phyloP scores from a whole-genome alignment of 2,329 filamentous ascomycete species.

The Alternaria ventricosa region DNA sequence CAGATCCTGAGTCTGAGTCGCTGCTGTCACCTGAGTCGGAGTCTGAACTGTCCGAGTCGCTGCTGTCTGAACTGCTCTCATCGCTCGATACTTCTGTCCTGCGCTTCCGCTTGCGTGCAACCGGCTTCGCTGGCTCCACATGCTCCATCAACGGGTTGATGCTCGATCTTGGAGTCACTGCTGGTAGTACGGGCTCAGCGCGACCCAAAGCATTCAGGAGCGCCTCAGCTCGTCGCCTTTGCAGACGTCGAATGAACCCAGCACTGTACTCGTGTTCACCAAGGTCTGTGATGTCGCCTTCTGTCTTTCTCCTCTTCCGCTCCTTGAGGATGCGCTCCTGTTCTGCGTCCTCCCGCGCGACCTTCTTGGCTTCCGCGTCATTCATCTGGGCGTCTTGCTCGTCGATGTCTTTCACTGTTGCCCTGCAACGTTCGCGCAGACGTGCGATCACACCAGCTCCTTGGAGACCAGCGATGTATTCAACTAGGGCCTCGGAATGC shows the following conservation, averaged over 20 bases:
- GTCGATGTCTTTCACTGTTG: conserved; percentile 63
- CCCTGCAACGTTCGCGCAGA: conserved; percentile 69
- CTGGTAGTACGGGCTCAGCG: conserved; percentile 29
- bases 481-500: conserved; percentile 72
- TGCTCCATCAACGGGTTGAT: conserved; percentile 24
- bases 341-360: conserved; percentile 47
- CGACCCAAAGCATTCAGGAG: conserved; percentile 40
- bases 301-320: conserved; percentile 37
- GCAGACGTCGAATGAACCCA: conserved; percentile 43
- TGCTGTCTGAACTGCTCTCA: conserved; percentile 44
- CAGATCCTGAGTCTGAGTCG: conserved; percentile 4
- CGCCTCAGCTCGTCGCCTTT: conserved; percentile 40
- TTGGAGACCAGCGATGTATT: conserved; percentile 81
- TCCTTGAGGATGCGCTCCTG: conserved; percentile 42
- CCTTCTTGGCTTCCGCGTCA: conserved; percentile 41
- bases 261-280: conserved; percentile 33
- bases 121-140: conserved; percentile 19
- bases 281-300: conserved; percentile 39
- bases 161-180: conserved; percentile 14
- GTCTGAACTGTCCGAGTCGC: conserved; percentile 33
- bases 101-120: conserved; percentile 36
- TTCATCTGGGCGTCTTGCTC: conserved; percentile 45
- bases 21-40: conserved; percentile 23
- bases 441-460: conserved; percentile 72
- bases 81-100: conserved; percentile 39